Percentiles rank a stretch among this genome's conserved stretches.
Evolutionary conservation across 352 stramenopile genomes (phyloP).

Genomic region (Saprolegnia parasitica): DNA sequence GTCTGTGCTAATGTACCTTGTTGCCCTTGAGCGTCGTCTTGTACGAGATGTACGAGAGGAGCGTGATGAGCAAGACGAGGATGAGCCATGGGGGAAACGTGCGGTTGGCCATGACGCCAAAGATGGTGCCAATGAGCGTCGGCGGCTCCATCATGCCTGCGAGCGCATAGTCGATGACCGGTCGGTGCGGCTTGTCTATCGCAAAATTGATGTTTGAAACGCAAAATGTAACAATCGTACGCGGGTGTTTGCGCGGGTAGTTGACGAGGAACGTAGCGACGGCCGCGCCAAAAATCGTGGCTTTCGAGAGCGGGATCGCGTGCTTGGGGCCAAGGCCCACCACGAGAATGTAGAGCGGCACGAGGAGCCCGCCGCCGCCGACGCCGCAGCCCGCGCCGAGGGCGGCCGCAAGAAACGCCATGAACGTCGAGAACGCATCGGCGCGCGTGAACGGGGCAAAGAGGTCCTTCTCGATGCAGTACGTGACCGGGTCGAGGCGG

Average conservation of each 20-base stretch:
- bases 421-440: slow-evolving; percentile 59
- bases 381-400: slow-evolving; percentile 89
- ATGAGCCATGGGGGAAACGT: slow-evolving; percentile 82
- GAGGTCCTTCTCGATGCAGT: slow-evolving; percentile 78
- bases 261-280: slow-evolving; percentile 95
- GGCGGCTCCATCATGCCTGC: slow-evolving; percentile 98
- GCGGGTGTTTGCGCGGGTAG: slow-evolving; percentile 87
- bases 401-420: slow-evolving; percentile 78
- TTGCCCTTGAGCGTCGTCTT: slow-evolving; percentile 66
- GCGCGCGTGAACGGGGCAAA: slow-evolving; percentile 69
- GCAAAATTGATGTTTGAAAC: neutral
- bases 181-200: slow-evolving; percentile 73
- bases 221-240: slow-evolving; percentile 31
- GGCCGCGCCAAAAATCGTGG: slow-evolving; percentile 96
- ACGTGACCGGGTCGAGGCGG: slow-evolving; percentile 31
- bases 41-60: slow-evolving; percentile 74
- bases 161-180: slow-evolving; percentile 97
- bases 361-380: slow-evolving; percentile 93
- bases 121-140: slow-evolving; percentile 71
- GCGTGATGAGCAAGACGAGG: slow-evolving; percentile 60
- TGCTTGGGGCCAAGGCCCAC: slow-evolving; percentile 91
- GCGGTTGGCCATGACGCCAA: slow-evolving; percentile 81
- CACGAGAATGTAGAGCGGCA: slow-evolving; percentile 96
- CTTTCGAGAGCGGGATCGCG: slow-evolving; percentile 95
- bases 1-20: slow-evolving; percentile 35